A percentile compares a stretch with the other conserved stretches of the same genome.
phyloP scores from a whole-genome alignment of 768 basidiomycete genomes.

The Rhizopogon salebrosus region DNA sequence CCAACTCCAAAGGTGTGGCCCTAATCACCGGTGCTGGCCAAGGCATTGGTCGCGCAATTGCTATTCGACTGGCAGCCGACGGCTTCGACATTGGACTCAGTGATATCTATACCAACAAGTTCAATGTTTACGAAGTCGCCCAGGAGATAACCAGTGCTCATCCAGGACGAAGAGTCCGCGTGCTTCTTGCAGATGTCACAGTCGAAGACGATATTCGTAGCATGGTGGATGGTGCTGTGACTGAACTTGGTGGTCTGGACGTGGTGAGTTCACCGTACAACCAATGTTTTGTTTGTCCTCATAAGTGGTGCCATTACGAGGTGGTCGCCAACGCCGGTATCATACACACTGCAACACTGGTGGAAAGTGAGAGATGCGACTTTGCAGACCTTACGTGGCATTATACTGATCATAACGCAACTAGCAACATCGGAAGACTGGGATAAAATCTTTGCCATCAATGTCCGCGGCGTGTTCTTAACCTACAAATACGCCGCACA shows the following conservation, averaged over 20 bases:
- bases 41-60: slow-evolving; percentile 24
- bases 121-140: slow-evolving; percentile 20
- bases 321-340: slow-evolving; percentile 26
- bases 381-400: no score
- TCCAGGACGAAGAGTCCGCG: slow-evolving; percentile 19
- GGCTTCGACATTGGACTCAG: slow-evolving; percentile 28
- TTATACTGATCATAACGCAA: not conserved
- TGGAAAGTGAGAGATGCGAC: slow-evolving; percentile 7
- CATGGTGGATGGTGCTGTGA: slow-evolving; percentile 29
- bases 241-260: slow-evolving; percentile 39
- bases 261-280: slow-evolving; percentile 30
- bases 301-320: not conserved
- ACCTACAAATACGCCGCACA: slow-evolving; percentile 32
- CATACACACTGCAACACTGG: not conserved
- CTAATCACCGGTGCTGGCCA: slow-evolving; percentile 31
- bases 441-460: slow-evolving; percentile 27
- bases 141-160: slow-evolving; percentile 20
- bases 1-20: slow-evolving; percentile 23
- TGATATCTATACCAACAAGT: slow-evolving; percentile 16
- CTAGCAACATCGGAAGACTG: slow-evolving; percentile 25
- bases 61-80: slow-evolving; percentile 27
- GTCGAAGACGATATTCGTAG: slow-evolving; percentile 35
- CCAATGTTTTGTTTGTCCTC: not conserved
- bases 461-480: slow-evolving; percentile 29
- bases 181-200: slow-evolving; percentile 35